Evolutionary conservation across 225 moss, liverwort and hornwort genomes (phyloP), one percentile per base, ranked within the genome.

Genomic region (Lunularia cruciata): DNA sequence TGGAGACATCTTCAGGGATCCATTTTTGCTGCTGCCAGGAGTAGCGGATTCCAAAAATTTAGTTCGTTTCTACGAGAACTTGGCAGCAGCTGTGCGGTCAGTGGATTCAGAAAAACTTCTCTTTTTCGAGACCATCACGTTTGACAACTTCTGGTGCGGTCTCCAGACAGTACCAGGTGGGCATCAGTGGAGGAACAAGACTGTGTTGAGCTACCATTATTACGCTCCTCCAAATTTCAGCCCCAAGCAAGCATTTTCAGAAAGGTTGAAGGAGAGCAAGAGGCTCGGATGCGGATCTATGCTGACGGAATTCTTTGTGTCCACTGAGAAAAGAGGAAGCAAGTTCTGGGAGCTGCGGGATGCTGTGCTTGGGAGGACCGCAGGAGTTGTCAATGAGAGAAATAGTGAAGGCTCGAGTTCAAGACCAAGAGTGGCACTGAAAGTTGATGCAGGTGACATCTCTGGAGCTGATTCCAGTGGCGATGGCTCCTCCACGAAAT

Each of bases 231-330:
- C 92, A 2, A 92, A 92, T 48, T 62, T 92, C 42, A 73, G 62
- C 33, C 74, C 80, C 1, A 75, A 77, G 73, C 92, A 90, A 49
- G 83, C 88, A 3, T 83, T 92, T 57, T 70, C 81, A 4, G 90
- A 92, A 55, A 77, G 92, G 32, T 27, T 79, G 37, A 86, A 81
- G 39, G 92, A 92, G 36, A 92, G 92, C 75, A 86, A 73, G 74
- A 82, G 77, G 73, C 88, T 92, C 3, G 83, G 88, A 12, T 92
- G 92, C 37, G 92, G 90, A 31, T 88, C 90, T 58, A 90, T 92
- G 92, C 77, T 92, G 11, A 92, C 92, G 0, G 92, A 92, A 60
- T 92, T 92, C 67, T 92, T 90, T 61, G 81, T 92, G 47, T 86
- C 87, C 16, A 82, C 78, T 6, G 70, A 65, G 51, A 27, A 5